Base-by-base conservation (phyloP, 192 early-diverging fungal genomes). In the Chytriomyces hyalinus region DNA sequence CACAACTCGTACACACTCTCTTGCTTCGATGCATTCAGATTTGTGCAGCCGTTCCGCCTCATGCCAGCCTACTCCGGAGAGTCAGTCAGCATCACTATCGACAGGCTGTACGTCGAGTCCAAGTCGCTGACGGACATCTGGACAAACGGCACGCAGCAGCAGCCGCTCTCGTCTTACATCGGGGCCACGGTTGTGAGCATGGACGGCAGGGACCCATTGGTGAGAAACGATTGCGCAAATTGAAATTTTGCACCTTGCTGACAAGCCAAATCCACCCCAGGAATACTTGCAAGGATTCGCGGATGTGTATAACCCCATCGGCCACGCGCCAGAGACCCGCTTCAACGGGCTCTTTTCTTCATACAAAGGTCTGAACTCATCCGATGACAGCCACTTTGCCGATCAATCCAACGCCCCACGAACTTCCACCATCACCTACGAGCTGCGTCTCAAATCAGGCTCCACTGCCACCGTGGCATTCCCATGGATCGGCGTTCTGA, bases 231-330 rank as follows among this genome's bases (percentile, higher is more conserved):
- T 36, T 36, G 36, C 36, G 36, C 36, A 36, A 36, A 36, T 36
- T 36, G 36, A 36, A 36, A 36, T 36, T 36, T 36, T 36, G 0
- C 63, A 65, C n/a, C 1, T 65, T 65, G 1, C 57, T n/a, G 15
- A 59, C 15, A 59, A n/a, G 3, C 57, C 20, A 15, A 28, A 22
- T 65, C 48, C 48, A n/a, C 48, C 1, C 13, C 13, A 73, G 70
- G 70, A 73, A 57, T 57, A 15, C 36, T 15, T 75, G 10, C 73
- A 75, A 75, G 63, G 9, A n/a, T 77, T 66, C 51, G 65, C 75
- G 0, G 75, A 77, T 45, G 24, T 26, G 3, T 67, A 67, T 48
- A 22, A 10, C 28, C 49, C 66, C 26, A n/a, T 49, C 47, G 17
- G 13, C 43, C 62, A 53, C 28, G 63, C 62, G 10, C 75, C 75